Conservation (phyloP, 495 filamentous ascomycete genomes). For the Poronia punctata region DNA sequence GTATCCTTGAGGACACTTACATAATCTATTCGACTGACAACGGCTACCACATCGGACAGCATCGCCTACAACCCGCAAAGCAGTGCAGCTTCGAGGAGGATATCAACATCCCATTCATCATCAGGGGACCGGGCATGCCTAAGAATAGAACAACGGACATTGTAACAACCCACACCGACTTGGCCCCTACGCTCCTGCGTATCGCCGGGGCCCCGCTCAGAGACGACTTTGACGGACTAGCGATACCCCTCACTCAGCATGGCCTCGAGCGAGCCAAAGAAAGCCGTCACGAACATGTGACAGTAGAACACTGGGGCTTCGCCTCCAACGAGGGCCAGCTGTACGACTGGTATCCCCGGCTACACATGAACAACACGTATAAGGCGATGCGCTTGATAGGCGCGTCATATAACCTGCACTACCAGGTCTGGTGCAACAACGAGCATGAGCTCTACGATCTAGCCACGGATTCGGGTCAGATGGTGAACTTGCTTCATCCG, state of each 20-base stretch:
- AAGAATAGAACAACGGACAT: conserved; percentile 38
- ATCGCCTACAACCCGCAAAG: conserved; percentile 65
- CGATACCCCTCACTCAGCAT: conserved; percentile 40
- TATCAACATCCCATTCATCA: conserved; percentile 61
- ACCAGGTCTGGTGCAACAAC: conserved; percentile 60
- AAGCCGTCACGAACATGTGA: conserved; percentile 54
- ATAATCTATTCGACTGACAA: conserved; percentile 70
- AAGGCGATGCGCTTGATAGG: conserved; percentile 54
- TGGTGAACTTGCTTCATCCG: conserved; percentile 49
- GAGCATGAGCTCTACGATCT: conserved; percentile 62
- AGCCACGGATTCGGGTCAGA: conserved; percentile 53
- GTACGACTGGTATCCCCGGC: conserved; percentile 21
- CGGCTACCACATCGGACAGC: conserved; percentile 69
- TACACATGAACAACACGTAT: conserved; percentile 52
- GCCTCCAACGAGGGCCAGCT: conserved; percentile 44
- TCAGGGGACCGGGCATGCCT: conserved; percentile 53
- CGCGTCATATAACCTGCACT: conserved; percentile 50
- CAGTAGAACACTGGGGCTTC: conserved; percentile 58
- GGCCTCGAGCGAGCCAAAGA: conserved; percentile 22
- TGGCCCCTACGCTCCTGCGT: conserved; percentile 59
- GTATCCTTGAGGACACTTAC: conserved; percentile 59
- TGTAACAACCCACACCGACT: conserved; percentile 62
- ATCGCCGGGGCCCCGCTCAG: conserved; percentile 43
- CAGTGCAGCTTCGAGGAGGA: conserved; percentile 67
- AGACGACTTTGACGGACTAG: conserved; percentile 53